Evolutionary conservation across 164 flowering plant species (phyloP), one percentile per base, ranked within the genome.

Genomic region (Tetrastigma voinierianum): DNA sequence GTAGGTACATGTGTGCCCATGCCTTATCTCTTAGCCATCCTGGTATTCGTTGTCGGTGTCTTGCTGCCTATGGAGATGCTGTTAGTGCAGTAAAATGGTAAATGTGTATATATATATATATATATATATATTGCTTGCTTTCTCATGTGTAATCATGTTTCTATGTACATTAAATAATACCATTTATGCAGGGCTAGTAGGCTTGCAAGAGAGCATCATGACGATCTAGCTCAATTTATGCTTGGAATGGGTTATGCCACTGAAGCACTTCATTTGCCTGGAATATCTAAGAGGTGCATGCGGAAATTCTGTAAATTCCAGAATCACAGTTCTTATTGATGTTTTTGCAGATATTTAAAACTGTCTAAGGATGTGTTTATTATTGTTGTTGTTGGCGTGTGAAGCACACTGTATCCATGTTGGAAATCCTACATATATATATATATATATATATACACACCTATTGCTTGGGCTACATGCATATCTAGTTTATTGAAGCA

Each of bases 1-100:
- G 16, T 63, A 91, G 97, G 78, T 95, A 95, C 83, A 90, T 95
- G 98, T 84, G 85, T 81, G 89, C 97, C 14, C 98, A 95, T 87
- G 98, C 98, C 44, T 71, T 95, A 67, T 83, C 97, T 17, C 86
- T 92, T 44, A 90, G 90, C 76, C 99, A 95, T 81, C 99, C 99
- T 62, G 99, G 99, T 67, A 89, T 92, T 48, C 98, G 97, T 62
- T 95, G 99, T 66, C 94, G 99, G 13, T 95, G 99, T 79, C 98
- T 95, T 76, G 98, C 99, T 79, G 99, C 99, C 11, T 88, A 95
- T 79, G 99, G 99, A 51, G 99, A 95, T 83, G 96, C 99, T 71
- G 95, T 92, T 76, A 95, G 99, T 85, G 96, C 99, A 49, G 98
- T 95, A 65, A 92, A 95, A 84, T 92, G 99, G 96, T n/a, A n/a